Base-by-base conservation (phyloP, 2,329 filamentous ascomycete genomes). In the Coniochaeta sp. region DNA sequence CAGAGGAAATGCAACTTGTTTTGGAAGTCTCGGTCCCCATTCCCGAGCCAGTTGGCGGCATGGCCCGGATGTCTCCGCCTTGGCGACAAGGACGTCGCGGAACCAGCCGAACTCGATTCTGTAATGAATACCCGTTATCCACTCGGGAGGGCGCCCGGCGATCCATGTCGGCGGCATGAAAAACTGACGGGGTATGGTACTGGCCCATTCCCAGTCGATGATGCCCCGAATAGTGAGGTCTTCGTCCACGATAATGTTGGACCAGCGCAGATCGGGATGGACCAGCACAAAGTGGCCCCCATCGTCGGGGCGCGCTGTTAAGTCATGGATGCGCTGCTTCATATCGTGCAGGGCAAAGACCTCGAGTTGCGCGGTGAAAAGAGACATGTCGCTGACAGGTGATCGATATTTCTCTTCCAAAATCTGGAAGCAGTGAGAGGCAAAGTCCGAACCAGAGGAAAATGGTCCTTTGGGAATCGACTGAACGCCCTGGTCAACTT, bases 131-230 rank as follows among this genome's bases (percentile, higher is more conserved):
- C 30, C 30, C 30, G 30, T 32, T 32, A 32, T 32, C 30, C 30
- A 32, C 30, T 32, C 30, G 30, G 30, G 30, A 32, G 30, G 30
- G 30, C 30, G 30, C 30, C 30, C 30, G 30, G 30, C 44, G 55
- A 28, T 62, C 63, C 63, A 64, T 42, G 55, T 44, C 14, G 63
- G 63, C 34, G 63, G 63, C 28, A 56, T 9, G 28, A 63, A 60
- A 30, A 62, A 60, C 32, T 56, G 59, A 34, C 19, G 57, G 16
- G 63, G 63, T 22, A 64, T 59, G 24, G 50, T 60, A 24, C 57
- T 47, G 24, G 64, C 16, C 52, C 65, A 71, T 58, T 70, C 68
- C 69, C 68, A 70, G 59, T 69, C 69, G 56, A 69, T 65, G 22
- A 70, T 64, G n/a, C 61, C 65, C 17, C 57, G 60, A 19, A 71